phyloP scores from a whole-genome alignment of 805 yeast species.

The Myxozyma monticola region DNA sequence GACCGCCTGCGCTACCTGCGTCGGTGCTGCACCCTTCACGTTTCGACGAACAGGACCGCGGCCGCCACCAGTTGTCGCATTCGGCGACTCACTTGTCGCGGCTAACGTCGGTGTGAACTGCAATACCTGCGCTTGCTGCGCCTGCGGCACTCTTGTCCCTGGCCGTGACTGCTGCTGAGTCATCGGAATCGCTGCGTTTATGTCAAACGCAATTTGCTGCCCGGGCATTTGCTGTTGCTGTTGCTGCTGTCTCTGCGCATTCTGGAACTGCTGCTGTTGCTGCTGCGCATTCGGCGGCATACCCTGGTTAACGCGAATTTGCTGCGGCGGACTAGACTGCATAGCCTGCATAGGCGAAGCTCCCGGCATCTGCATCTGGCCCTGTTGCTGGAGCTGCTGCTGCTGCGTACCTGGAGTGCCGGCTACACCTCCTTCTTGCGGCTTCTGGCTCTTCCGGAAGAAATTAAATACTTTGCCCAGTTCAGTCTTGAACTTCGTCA shows the following conservation, averaged over 20 bases:
- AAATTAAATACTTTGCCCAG: conserved; percentile 21
- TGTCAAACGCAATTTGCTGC: neutral
- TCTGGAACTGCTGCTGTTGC: conserved; percentile 8
- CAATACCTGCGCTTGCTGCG: too few species aligned
- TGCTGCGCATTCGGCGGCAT: conserved; percentile 3
- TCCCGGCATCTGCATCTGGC: neutral
- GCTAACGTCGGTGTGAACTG: too few species aligned
- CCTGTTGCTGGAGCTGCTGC: conserved; percentile 5
- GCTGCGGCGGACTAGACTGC: neutral
- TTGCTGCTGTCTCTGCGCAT: conserved; percentile 8
- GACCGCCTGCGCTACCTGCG: neutral
- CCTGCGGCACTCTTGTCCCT: too few species aligned
- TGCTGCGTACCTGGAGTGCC: conserved; percentile 1
- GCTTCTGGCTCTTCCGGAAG: conserved; percentile 14
- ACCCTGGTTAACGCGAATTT: neutral
- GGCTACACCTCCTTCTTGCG: conserved; percentile 1
- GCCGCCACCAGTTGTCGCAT: neutral
- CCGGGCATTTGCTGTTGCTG: conserved; percentile 8
- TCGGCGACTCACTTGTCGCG: conserved; percentile 1
- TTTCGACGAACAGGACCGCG: conserved; percentile 12
- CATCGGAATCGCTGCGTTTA: too few species aligned
- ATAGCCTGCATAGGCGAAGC: neutral
- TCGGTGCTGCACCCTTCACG: conserved; percentile 2
- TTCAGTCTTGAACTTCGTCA: conserved; percentile 19
- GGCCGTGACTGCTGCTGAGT: too few species aligned